Percentiles rank a stretch among this genome's conserved stretches.
phyloP scores from a whole-genome alignment of 2,329 filamentous ascomycete genomes.

The Monosporascus ibericus region DNA sequence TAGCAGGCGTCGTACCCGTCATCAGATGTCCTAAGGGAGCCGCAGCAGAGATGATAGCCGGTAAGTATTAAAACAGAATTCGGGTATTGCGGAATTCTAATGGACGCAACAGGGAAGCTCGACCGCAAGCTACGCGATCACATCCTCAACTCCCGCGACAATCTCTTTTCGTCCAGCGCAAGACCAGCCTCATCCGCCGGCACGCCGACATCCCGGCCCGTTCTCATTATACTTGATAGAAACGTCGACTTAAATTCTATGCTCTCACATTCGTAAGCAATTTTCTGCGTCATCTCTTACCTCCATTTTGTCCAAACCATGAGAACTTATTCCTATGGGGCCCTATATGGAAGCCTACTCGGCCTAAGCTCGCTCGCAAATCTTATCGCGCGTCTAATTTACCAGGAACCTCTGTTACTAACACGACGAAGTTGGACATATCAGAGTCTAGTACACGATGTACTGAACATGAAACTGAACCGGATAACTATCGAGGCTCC shows the following conservation, averaged over 20 bases:
- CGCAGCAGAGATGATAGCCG: slow-evolving; percentile 85
- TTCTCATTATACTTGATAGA: slow-evolving; percentile 88
- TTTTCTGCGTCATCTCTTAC: background rate
- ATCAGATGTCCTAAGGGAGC: slow-evolving; percentile 91
- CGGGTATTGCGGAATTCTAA: background rate
- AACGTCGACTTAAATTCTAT: slow-evolving; percentile 95
- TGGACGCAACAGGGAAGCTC: slow-evolving; percentile 59
- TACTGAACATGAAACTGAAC: slow-evolving; percentile 77
- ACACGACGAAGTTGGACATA: slow-evolving; percentile 52
- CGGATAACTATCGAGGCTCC: slow-evolving; percentile 88
- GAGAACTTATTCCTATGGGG: too few species aligned
- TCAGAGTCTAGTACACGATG: slow-evolving; percentile 65
- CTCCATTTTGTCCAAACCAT: too few species aligned
- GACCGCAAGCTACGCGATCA: slow-evolving; percentile 95
- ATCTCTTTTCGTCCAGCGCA: slow-evolving; percentile 71
- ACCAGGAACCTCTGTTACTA: background rate
- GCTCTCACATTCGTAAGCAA: slow-evolving; percentile 74
- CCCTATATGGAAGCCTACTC: too few species aligned
- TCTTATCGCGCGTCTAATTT: background rate
- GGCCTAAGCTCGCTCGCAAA: too few species aligned
- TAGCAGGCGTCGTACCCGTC: slow-evolving; percentile 77
- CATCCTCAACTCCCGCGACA: slow-evolving; percentile 95
- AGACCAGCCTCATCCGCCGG: slow-evolving; percentile 52
- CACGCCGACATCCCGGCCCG: slow-evolving; percentile 71
- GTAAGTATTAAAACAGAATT: background rate